Evolutionary conservation across 768 basidiomycete genomes (phyloP).

Genomic region (Psilocybe cyanescens): DNA sequence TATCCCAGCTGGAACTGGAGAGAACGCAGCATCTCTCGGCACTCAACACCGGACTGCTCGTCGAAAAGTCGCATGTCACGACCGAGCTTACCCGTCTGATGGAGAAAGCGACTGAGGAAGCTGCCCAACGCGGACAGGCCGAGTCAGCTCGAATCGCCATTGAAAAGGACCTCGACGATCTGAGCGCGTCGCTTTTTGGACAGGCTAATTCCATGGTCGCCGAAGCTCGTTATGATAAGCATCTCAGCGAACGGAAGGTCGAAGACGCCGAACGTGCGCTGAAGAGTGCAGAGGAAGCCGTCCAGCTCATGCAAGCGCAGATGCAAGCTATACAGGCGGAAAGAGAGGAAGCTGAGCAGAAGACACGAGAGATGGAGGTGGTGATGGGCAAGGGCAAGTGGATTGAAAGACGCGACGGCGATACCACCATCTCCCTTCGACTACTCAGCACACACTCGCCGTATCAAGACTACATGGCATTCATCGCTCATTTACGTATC

Average conservation of each 20-base stretch:
- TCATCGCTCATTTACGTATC: slow-evolving; percentile 76
- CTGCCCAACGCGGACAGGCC: slow-evolving; percentile 87
- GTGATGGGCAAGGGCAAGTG: slow-evolving; percentile 74
- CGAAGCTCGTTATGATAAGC: slow-evolving; percentile 75
- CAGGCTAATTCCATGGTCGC: slow-evolving; percentile 99
- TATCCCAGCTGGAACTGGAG: slow-evolving; percentile 84
- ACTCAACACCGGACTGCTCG: slow-evolving; percentile 88
- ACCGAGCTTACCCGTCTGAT: slow-evolving; percentile 91
- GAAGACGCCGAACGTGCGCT: slow-evolving; percentile 78
- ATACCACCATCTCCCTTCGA: slow-evolving; percentile 37
- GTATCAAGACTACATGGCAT: slow-evolving; percentile 79
- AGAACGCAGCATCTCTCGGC: slow-evolving; percentile 87
- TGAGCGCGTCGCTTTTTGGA: slow-evolving; percentile 87
- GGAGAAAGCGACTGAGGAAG: slow-evolving; percentile 95
- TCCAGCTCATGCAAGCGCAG: slow-evolving; percentile 81
- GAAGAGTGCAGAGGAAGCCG: slow-evolving; percentile 84
- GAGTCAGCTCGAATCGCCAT: slow-evolving; percentile 82
- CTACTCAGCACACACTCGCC: slow-evolving; percentile 73
- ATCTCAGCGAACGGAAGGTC: slow-evolving; percentile 72
- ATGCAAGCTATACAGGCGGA: slow-evolving; percentile 77
- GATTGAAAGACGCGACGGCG: slow-evolving; percentile 45
- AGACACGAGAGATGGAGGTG: slow-evolving; percentile 49
- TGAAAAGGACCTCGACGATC: slow-evolving; percentile 93
- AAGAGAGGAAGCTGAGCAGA: slow-evolving; percentile 63
- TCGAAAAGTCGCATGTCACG: slow-evolving; percentile 91